Conservation (phyloP, 139 green algal genomes). For the Chlorella sp. region DNA sequence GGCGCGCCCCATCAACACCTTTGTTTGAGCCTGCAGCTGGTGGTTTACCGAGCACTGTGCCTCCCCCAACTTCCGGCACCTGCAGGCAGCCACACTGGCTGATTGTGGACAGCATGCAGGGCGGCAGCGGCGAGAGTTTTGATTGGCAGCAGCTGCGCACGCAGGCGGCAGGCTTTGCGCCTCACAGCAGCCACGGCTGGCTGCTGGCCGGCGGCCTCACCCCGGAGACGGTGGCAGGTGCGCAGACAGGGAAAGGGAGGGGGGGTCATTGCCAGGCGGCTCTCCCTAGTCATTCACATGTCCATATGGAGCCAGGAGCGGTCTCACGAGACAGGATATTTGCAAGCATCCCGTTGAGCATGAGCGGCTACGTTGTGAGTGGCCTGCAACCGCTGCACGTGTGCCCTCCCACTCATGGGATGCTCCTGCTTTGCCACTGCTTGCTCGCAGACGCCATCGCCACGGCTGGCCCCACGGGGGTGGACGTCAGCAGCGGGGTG, state of each 20-base stretch:
- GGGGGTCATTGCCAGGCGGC: not conserved
- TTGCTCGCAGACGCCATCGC: slow-evolving; percentile 55
- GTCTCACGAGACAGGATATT: too few relatives aligned
- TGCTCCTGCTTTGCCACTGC: not conserved
- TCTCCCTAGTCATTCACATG: too few relatives aligned
- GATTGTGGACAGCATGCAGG: slow-evolving; percentile 80
- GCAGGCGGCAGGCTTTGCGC: not conserved
- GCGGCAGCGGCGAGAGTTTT: slow-evolving; percentile 72
- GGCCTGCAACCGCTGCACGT: not conserved
- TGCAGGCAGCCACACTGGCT: slow-evolving; percentile 72
- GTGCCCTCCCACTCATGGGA: not conserved
- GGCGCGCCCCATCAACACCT: not conserved
- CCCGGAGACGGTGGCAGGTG: slow-evolving; percentile 72
- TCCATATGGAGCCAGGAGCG: too few relatives aligned
- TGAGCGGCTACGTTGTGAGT: too few relatives aligned
- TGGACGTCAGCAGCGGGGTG: slow-evolving; percentile 89
- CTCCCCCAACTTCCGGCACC: not conserved
- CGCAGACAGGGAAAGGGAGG: not conserved
- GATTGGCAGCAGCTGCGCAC: slow-evolving; percentile 66
- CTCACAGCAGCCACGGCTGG: slow-evolving; percentile 64
- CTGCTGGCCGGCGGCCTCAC: slow-evolving; percentile 80
- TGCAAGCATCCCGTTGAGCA: not conserved
- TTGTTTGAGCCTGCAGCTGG: not conserved
- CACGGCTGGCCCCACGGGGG: slow-evolving; percentile 59
- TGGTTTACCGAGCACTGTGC: not conserved